These are phyloP conservation scores for Pleurotus tuoliensis DNA, from an alignment of 768 basidiomycete species.

Conservation along the genomic window DNA sequence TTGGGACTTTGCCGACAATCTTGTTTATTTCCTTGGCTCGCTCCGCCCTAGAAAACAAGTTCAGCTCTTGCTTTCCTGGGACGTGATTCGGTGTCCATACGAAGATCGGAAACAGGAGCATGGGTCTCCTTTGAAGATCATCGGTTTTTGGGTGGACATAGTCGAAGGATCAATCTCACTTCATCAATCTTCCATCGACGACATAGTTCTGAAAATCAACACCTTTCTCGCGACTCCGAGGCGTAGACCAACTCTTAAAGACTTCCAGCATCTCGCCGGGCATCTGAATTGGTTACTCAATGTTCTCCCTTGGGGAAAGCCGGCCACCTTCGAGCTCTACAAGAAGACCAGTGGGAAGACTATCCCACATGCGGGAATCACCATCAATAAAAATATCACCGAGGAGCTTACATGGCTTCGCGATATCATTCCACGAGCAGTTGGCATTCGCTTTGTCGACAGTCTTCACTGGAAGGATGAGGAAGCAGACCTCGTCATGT, in stretches of 20 bases:
- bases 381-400: constrained; percentile 12
- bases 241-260: not conserved
- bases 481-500: constrained; percentile 17
- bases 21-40: constrained; percentile 17
- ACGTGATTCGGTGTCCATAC: constrained; percentile 20
- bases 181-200: constrained; percentile 5
- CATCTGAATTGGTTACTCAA: not conserved
- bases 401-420: constrained; percentile 14
- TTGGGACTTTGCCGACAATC: constrained; percentile 19
- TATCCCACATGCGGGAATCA: not conserved
- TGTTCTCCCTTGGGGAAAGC: not conserved
- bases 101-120: constrained; percentile 24
- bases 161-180: constrained; percentile 20
- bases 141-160: constrained; percentile 31
- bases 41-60: constrained; percentile 18
- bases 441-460: constrained; percentile 16
- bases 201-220: constrained; percentile 14
- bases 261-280: not conserved
- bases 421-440: constrained; percentile 5
- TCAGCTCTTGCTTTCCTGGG: constrained; percentile 23
- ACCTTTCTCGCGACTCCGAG: not conserved
- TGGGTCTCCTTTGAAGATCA: constrained; percentile 23
- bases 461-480: constrained; percentile 10
- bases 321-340: not conserved
- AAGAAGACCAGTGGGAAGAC: not conserved